A percentile compares a stretch with the other conserved stretches of the same genome.
Conservation (phyloP, 2,329 filamentous ascomycete species). For the Claviceps quebecensis region DNA sequence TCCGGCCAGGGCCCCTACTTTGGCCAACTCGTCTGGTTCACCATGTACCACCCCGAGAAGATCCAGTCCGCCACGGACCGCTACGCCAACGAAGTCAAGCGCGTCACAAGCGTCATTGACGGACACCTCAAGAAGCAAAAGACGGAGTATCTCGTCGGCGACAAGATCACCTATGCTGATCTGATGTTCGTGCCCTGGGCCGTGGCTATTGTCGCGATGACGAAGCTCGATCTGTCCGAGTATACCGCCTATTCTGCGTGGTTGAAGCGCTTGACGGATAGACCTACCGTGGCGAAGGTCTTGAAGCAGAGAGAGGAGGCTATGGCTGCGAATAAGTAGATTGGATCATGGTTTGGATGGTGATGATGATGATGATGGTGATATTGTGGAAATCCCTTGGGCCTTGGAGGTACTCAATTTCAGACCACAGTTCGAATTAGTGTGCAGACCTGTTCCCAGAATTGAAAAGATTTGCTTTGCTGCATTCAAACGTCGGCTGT, state of each 20-base stretch:
- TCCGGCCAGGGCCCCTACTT: constrained; percentile 18
- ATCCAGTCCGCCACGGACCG: constrained; percentile 15
- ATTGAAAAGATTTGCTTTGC: too few species aligned
- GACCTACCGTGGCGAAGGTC: constrained; percentile 3
- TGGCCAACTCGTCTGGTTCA: constrained; percentile 14
- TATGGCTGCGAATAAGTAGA: neutral
- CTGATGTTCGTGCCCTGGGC: constrained; percentile 13
- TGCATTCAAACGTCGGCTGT: too few species aligned
- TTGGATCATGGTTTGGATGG: neutral
- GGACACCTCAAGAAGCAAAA: constrained; percentile 10
- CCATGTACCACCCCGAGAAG: constrained; percentile 10
- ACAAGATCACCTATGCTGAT: constrained; percentile 14
- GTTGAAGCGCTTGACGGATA: constrained; percentile 1
- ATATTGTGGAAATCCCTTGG: too few species aligned
- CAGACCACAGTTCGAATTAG: too few species aligned
- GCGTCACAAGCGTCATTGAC: constrained; percentile 16
- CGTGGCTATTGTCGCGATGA: neutral
- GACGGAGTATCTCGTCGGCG: constrained; percentile 11
- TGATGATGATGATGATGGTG: too few species aligned
- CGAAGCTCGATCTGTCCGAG: neutral
- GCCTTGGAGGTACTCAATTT: too few species aligned
- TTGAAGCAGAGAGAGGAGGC: constrained; percentile 3
- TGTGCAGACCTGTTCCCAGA: too few species aligned
- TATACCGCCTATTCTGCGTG: constrained; percentile 4
- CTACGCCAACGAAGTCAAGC: constrained; percentile 16